Evolutionary conservation across 345 rosid genomes (phyloP).

Genomic region (Populus deltoides): DNA sequence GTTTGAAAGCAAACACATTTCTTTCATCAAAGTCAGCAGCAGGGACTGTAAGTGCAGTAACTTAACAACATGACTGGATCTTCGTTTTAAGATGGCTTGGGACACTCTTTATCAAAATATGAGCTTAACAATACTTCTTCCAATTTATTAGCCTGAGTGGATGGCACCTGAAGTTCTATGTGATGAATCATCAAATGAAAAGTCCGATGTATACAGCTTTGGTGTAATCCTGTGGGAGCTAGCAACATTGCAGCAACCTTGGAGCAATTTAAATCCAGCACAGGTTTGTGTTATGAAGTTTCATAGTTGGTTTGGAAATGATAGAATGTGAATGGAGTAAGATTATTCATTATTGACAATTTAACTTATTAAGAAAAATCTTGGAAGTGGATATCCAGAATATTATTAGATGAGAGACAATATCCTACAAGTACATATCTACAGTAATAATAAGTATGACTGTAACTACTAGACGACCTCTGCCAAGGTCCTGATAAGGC

Average conservation of each 20-base stretch:
- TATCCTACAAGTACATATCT: background rate
- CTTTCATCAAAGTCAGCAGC: conserved; percentile 99
- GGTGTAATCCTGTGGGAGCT: conserved; percentile 98
- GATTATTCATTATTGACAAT: background rate
- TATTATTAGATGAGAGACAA: background rate
- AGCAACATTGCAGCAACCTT: conserved; percentile 92
- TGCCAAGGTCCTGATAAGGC: background rate
- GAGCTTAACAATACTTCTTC: conserved; percentile 12
- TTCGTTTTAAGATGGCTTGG: conserved; percentile 8
- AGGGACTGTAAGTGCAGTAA: conserved; percentile 81
- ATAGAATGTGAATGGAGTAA: background rate
- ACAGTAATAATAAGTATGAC: background rate
- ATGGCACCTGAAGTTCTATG: conserved; percentile 99
- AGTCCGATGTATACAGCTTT: conserved; percentile 93
- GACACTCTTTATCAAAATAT: background rate
- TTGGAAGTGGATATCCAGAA: background rate
- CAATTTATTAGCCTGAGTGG: conserved; percentile 83
- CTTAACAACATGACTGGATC: conserved; percentile 4
- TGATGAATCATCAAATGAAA: conserved; percentile 95
- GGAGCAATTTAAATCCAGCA: conserved; percentile 92
- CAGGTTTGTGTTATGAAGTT: conserved; percentile 58
- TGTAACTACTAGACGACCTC: background rate
- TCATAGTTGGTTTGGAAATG: background rate
- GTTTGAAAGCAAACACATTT: conserved; percentile 90
- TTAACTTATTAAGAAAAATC: background rate